Evolutionary conservation across 345 rosid species (phyloP).

Genomic region (Pugionium cornutum): DNA sequence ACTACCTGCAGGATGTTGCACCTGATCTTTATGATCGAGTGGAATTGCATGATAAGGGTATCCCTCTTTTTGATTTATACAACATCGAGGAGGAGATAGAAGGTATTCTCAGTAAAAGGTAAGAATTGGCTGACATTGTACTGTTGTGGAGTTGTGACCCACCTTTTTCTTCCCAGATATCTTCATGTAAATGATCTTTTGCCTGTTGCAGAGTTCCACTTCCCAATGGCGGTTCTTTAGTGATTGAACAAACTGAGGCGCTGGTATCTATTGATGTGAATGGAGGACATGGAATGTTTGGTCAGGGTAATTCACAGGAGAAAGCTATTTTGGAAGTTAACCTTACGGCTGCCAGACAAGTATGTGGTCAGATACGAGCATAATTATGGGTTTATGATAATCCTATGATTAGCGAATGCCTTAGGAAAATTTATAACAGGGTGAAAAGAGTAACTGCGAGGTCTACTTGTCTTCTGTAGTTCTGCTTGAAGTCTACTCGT

Average conservation of each 20-base stretch:
- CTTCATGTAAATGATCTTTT: constrained; percentile 22
- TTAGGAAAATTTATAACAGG: not conserved
- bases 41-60: constrained; percentile 69
- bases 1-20: constrained; percentile 96
- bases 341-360: constrained; percentile 92
- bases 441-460: constrained; percentile 19
- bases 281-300: constrained; percentile 96
- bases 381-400: not conserved
- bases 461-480: constrained; percentile 15
- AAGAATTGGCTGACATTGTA: constrained; percentile 27
- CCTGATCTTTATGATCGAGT: constrained; percentile 90
- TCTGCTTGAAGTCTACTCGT: constrained; percentile 19
- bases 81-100: constrained; percentile 83
- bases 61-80: constrained; percentile 86
- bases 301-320: constrained; percentile 87
- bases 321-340: constrained; percentile 91
- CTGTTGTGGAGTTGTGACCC: constrained; percentile 12
- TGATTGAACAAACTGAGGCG: constrained; percentile 98
- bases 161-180: constrained; percentile 15
- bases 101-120: constrained; percentile 91
- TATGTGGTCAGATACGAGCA: constrained; percentile 39
- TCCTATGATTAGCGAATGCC: constrained; percentile 17
- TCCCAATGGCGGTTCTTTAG: constrained; percentile 87
- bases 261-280: constrained; percentile 96
- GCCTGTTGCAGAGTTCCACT: constrained; percentile 69